Conservation (phyloP, 208 protist genomes). For the Spongospora subterranea region DNA sequence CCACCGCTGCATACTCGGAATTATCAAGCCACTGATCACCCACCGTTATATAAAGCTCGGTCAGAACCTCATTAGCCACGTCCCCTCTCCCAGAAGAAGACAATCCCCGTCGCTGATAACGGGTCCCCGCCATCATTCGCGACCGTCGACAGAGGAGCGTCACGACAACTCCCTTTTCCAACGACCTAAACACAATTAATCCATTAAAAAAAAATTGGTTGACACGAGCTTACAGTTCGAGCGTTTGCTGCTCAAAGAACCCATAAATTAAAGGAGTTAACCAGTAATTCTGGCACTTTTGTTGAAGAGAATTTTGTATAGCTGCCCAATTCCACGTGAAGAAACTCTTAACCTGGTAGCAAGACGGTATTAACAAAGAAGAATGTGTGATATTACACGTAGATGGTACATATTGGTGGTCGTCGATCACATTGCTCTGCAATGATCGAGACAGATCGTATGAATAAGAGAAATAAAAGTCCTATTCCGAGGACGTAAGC, state of each 20-base stretch:
- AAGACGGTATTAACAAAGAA: not conserved
- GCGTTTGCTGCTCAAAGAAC: slow-evolving; percentile 31
- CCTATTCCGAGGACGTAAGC: not conserved
- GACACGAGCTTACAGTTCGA: slow-evolving; percentile 17
- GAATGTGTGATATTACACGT: not conserved
- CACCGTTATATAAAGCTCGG: not conserved
- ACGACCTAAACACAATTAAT: not conserved
- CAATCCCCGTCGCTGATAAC: slow-evolving; percentile 24
- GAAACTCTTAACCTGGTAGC: slow-evolving; percentile 2
- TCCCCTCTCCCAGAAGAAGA: not conserved
- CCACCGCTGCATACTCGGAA: not conserved
- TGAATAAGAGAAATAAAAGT: not conserved
- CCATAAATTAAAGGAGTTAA: slow-evolving; percentile 14
- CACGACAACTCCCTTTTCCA: not conserved
- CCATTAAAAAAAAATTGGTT: not conserved
- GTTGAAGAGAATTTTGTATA: slow-evolving; percentile 6
- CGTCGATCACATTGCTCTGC: slow-evolving; percentile 28
- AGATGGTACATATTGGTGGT: not conserved
- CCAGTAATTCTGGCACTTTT: not conserved
- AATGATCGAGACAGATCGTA: slow-evolving; percentile 17
- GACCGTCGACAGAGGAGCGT: slow-evolving; percentile 8
- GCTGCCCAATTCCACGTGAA: not conserved
- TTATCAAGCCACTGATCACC: not conserved
- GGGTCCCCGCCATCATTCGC: slow-evolving; percentile 10
- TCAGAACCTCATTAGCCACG: slow-evolving; percentile 36